A percentile compares a stretch with the other conserved stretches of the same genome.
These are phyloP conservation scores for Azolla pinnata DNA, from an alignment of 75 land plant genomes.

Conservation along the genomic window DNA sequence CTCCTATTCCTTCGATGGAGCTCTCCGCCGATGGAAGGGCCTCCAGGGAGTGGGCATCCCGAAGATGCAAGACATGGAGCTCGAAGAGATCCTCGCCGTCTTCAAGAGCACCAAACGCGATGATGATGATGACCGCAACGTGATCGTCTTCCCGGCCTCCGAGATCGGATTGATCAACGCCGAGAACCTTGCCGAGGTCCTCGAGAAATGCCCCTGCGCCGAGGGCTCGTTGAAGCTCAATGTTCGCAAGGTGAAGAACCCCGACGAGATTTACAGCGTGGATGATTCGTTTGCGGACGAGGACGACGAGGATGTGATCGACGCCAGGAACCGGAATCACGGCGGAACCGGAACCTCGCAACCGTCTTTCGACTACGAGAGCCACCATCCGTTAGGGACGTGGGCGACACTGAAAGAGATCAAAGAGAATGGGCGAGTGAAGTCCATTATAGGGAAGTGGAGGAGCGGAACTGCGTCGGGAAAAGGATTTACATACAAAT, in stretches of 20 bases:
- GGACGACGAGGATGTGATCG: background rate
- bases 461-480: background rate
- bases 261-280: background rate
- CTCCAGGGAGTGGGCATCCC: conserved; percentile 2
- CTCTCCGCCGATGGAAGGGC: background rate
- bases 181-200: background rate
- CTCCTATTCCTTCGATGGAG: background rate
- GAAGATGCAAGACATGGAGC: conserved; percentile 3
- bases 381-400: conserved; percentile 3
- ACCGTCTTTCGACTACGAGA: background rate
- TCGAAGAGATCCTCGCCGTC: conserved; percentile 24
- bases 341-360: background rate
- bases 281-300: background rate
- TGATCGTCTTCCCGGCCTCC: conserved; percentile 20
- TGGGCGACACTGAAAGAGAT: conserved; percentile 6
- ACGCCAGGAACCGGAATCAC: background rate
- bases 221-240: background rate
- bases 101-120: conserved; percentile 12
- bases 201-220: background rate
- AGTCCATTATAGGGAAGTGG: background rate
- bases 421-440: background rate
- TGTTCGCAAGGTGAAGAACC: background rate
- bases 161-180: conserved; percentile 9
- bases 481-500: background rate
- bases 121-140: conserved; percentile 15